Percentiles rank a stretch among this genome's conserved stretches.
phyloP scores from a whole-genome alignment of 352 stramenopile species.

The Pythium apleroticum region DNA sequence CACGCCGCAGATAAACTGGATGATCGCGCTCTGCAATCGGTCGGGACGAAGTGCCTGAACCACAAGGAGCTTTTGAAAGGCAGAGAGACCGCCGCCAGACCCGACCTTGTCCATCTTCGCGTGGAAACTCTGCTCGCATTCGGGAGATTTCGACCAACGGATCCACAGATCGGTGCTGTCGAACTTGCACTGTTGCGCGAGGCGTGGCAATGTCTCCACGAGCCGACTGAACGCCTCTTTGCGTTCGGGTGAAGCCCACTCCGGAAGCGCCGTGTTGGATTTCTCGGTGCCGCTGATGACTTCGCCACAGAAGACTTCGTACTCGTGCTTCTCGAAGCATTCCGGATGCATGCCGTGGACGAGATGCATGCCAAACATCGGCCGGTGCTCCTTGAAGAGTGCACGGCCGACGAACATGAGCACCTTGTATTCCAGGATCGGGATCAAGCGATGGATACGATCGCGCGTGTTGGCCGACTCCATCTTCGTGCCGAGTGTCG shows the following conservation, averaged over 20 bases:
- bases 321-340: slow-evolving; percentile 92
- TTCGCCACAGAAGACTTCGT: slow-evolving; percentile 91
- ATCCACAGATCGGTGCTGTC: slow-evolving; percentile 87
- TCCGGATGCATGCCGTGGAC: slow-evolving; percentile 92
- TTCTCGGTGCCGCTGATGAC: slow-evolving; percentile 44
- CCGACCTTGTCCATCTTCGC: slow-evolving; percentile 74
- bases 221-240: slow-evolving; percentile 84
- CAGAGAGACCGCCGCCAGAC: slow-evolving; percentile 52
- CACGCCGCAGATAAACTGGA: slow-evolving; percentile 87
- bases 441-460: slow-evolving; percentile 79
- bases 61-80: slow-evolving; percentile 93
- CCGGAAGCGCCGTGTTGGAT: slow-evolving; percentile 37
- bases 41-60: slow-evolving; percentile 91
- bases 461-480: slow-evolving; percentile 71
- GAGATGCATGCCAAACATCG: slow-evolving; percentile 94
- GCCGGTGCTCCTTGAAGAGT: slow-evolving; percentile 93
- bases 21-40: slow-evolving; percentile 87
- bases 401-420: slow-evolving; percentile 92
- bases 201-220: slow-evolving; percentile 64
- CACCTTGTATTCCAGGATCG: slow-evolving; percentile 87
- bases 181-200: slow-evolving; percentile 79
- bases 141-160: slow-evolving; percentile 82
- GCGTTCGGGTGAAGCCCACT: slow-evolving; percentile 84
- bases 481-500: slow-evolving; percentile 82
- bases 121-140: slow-evolving; percentile 93